Evolutionary conservation across 176 grass and related monocot species (phyloP).

Genomic region (Eremochloa ophiuroides): DNA sequence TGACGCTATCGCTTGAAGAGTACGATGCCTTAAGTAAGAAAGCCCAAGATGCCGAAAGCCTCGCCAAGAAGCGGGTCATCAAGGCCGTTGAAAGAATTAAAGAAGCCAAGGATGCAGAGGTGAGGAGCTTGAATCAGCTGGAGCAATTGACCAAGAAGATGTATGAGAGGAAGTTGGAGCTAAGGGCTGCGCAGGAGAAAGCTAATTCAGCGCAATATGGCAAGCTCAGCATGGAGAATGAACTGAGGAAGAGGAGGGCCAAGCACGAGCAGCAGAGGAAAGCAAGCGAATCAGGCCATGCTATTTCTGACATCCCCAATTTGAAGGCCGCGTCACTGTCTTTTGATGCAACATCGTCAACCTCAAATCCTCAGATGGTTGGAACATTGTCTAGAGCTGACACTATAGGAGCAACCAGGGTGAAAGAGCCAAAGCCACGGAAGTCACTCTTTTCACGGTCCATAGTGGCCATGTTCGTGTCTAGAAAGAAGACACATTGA

Average conservation of each 20-base stretch:
- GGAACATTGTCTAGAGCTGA: slow-evolving; percentile 30
- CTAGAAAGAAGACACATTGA: slow-evolving; percentile 59
- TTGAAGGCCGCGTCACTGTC: slow-evolving; percentile 3
- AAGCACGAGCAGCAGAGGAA: slow-evolving; percentile 40
- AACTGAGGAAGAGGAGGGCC: slow-evolving; percentile 51
- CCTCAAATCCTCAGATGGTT: neutral
- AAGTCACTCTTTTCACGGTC: slow-evolving; percentile 54
- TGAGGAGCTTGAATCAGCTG: slow-evolving; percentile 40
- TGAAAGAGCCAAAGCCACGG: slow-evolving; percentile 14
- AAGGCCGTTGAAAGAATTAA: slow-evolving; percentile 58
- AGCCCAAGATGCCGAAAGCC: slow-evolving; percentile 50
- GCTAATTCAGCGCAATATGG: slow-evolving; percentile 30
- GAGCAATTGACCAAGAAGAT: slow-evolving; percentile 45
- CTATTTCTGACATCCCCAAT: slow-evolving; percentile 18
- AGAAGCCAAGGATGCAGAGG: slow-evolving; percentile 61
- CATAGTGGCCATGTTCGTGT: slow-evolving; percentile 49
- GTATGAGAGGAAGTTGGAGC: slow-evolving; percentile 29
- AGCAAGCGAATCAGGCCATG: neutral
- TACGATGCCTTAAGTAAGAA: slow-evolving; percentile 54
- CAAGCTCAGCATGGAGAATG: slow-evolving; percentile 55
- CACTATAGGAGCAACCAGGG: slow-evolving; percentile 13
- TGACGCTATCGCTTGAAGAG: slow-evolving; percentile 53
- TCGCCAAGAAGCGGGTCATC: slow-evolving; percentile 47
- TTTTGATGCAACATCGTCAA: slow-evolving; percentile 24
- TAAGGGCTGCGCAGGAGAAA: slow-evolving; percentile 49